Evolutionary conservation across 2,329 filamentous ascomycete genomes (phyloP).

Genomic region (Xylariaceae sp.): DNA sequence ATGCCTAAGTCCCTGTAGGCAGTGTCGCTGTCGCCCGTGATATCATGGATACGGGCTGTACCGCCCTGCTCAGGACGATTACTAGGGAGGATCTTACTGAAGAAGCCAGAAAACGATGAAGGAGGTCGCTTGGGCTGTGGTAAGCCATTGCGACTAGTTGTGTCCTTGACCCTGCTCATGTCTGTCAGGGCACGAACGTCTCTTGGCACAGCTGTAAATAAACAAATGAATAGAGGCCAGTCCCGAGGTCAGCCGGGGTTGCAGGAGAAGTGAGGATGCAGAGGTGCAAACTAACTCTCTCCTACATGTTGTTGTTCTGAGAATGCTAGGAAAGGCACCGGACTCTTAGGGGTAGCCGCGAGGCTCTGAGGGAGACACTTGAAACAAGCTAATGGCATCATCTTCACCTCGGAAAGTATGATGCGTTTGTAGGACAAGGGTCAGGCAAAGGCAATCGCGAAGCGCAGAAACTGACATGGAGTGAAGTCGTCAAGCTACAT

Average conservation of each 20-base stretch:
- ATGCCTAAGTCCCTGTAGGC: constrained; percentile 33
- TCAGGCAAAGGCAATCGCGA: constrained; percentile 1
- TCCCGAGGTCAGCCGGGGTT: constrained; percentile 10
- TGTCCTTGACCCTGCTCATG: constrained; percentile 28
- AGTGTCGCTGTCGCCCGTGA: constrained; percentile 31
- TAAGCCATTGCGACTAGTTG: constrained; percentile 3
- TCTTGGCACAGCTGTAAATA: constrained; percentile 1
- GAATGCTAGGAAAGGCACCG: background rate
- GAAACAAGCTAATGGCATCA: background rate
- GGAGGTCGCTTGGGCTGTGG: constrained; percentile 31
- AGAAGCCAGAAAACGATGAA: constrained; percentile 48
- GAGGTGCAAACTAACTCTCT: constrained; percentile 10
- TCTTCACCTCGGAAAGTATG: constrained; percentile 9
- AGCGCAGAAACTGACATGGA: background rate
- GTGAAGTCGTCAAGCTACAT: background rate
- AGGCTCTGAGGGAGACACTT: background rate
- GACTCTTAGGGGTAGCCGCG: background rate
- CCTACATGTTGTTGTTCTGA: background rate
- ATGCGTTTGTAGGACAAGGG: background rate
- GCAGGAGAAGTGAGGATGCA: constrained; percentile 18
- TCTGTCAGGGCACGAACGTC: background rate
- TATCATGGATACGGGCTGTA: constrained; percentile 47
- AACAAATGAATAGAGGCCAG: constrained; percentile 18
- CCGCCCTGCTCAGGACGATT: constrained; percentile 58
- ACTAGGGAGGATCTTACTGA: constrained; percentile 56